These are phyloP conservation scores for Prunus dulcis DNA, from an alignment of 306 rosid genomes.

Conservation along the genomic window DNA sequence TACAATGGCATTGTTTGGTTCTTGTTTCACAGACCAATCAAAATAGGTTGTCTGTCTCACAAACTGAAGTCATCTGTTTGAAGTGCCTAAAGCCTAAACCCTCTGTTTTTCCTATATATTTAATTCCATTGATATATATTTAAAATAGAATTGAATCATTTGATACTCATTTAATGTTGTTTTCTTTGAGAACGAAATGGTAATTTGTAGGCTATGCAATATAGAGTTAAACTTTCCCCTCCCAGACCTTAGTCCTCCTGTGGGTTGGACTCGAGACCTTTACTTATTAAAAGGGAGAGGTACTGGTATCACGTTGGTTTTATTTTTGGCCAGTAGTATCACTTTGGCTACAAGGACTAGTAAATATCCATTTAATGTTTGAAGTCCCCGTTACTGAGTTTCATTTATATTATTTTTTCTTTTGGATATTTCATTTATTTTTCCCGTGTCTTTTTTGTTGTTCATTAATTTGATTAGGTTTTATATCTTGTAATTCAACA, in stretches of 20 bases:
- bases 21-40: constrained; percentile 11
- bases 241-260: background rate
- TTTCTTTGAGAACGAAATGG: background rate
- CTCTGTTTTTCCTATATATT: background rate
- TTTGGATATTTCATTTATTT: background rate
- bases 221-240: background rate
- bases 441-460: background rate
- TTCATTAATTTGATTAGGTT: background rate
- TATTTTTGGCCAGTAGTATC: background rate
- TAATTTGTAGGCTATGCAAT: background rate
- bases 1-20: constrained; percentile 4
- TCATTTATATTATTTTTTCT: background rate
- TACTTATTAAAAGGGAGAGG: background rate
- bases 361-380: background rate
- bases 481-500: constrained; percentile 12
- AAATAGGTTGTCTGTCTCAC: background rate
- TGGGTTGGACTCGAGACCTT: background rate
- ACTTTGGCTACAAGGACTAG: background rate
- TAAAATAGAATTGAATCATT: background rate
- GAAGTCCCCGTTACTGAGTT: background rate
- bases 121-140: background rate
- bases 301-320: background rate
- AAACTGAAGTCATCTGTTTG: background rate
- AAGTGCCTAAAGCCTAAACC: background rate
- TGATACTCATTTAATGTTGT: background rate